Conservation (phyloP, 768 basidiomycete species). For the Gautieria morchelliformis region DNA sequence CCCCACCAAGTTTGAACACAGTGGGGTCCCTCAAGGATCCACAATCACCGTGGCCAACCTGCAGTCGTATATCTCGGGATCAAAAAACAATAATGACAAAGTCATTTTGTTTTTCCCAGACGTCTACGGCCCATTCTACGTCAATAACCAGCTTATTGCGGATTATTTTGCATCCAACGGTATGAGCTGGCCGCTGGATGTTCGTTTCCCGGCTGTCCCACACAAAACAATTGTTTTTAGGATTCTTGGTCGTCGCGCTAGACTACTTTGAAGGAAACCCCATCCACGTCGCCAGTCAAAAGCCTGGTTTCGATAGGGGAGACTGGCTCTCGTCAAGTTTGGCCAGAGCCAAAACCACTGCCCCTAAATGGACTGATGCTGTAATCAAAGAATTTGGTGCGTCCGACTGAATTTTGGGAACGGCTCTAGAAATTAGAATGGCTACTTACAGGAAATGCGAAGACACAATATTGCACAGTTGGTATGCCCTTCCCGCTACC, state of each 20-base stretch:
- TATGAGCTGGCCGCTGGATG: constrained; percentile 13
- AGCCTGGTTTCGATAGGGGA: constrained; percentile 27
- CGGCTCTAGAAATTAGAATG: constrained; percentile 8
- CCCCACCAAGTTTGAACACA: constrained; percentile 40
- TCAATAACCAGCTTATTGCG: constrained; percentile 51
- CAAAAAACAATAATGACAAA: constrained; percentile 26
- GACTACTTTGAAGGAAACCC: constrained; percentile 60
- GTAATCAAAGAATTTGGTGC: constrained; percentile 41
- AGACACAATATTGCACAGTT: constrained; percentile 34
- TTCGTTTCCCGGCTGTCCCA: no score
- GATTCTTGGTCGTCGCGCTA: constrained; percentile 47
- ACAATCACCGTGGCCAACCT: constrained; percentile 32
- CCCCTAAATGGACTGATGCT: constrained; percentile 44
- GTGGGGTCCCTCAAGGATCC: constrained; percentile 37
- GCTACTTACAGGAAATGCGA: constrained; percentile 10
- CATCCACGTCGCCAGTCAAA: constrained; percentile 29
- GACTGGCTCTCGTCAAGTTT: constrained; percentile 33
- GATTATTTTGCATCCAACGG: constrained; percentile 57
- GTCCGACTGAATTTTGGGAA: not conserved
- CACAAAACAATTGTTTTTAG: constrained; percentile 20
- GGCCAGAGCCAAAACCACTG: constrained; percentile 27
- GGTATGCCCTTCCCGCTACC: constrained; percentile 24
- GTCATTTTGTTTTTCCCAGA: constrained; percentile 52
- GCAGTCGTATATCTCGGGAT: constrained; percentile 46
- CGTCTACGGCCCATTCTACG: constrained; percentile 47